Conservation (phyloP, 31 red algal genomes). For the Pterothamnion heteromorphum region DNA sequence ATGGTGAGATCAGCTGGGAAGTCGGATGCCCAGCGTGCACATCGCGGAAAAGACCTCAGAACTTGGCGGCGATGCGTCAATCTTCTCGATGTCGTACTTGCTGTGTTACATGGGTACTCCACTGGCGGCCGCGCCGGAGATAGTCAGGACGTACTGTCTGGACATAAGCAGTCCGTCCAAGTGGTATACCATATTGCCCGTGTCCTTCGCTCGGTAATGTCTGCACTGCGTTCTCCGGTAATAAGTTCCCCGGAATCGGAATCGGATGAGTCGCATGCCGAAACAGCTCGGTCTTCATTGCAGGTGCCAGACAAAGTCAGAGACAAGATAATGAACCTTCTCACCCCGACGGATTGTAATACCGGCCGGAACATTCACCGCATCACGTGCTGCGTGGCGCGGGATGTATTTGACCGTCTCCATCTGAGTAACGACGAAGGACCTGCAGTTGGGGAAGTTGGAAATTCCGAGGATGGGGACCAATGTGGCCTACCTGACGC, state of each 20-base stretch:
- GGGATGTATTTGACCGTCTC: too few species aligned
- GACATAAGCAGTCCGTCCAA: too few species aligned
- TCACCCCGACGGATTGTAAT: too few species aligned
- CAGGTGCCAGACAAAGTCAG: neutral
- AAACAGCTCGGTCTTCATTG: neutral
- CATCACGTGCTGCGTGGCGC: too few species aligned
- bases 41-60: neutral
- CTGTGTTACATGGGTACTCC: neutral
- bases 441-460: neutral
- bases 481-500: neutral
- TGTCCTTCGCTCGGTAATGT: neutral
- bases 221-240: neutral
- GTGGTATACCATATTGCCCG: neutral
- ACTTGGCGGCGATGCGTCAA: neutral
- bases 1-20: neutral
- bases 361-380: too few species aligned
- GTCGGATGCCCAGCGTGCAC: neutral
- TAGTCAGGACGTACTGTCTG: neutral
- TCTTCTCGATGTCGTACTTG: neutral
- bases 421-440: too few species aligned
- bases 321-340: neutral
- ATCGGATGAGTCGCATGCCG: neutral
- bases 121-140: neutral
- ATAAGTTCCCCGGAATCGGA: neutral
- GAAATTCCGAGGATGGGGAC: neutral